These are phyloP conservation scores for Amphibolis antarctica DNA, from an alignment of 106 monocot genomes.

Conservation along the genomic window DNA sequence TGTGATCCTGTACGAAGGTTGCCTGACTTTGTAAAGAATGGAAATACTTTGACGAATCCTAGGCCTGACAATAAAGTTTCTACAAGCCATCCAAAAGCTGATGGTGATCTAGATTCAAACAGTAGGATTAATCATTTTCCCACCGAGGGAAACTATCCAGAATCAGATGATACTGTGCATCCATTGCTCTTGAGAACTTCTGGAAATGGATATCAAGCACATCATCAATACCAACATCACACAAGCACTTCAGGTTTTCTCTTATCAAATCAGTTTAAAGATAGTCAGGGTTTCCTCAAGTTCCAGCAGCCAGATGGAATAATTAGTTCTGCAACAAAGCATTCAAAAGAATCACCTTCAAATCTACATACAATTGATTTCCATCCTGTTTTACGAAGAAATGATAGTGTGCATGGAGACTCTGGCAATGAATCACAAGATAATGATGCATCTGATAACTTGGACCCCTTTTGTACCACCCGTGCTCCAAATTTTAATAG, in stretches of 20 bases:
- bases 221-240: conserved; percentile 20
- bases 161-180: conserved; percentile 65
- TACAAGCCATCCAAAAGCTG: conserved; percentile 7
- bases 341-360: conserved; percentile 13
- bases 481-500: conserved; percentile 3
- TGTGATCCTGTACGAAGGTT: conserved; percentile 5
- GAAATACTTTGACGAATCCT: conserved; percentile 4
- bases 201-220: conserved; percentile 30
- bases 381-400: conserved; percentile 66
- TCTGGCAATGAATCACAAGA: neutral
- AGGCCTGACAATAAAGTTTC: conserved; percentile 12
- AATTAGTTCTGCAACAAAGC: neutral
- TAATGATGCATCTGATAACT: conserved; percentile 5
- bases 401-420: conserved; percentile 12
- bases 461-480: conserved; percentile 6
- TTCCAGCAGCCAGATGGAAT: conserved; percentile 1
- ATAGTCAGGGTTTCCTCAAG: conserved; percentile 4
- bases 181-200: conserved; percentile 57
- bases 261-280: conserved; percentile 10
- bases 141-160: conserved; percentile 34
- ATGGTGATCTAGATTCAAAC: conserved; percentile 9
- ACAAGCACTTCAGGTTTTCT: conserved; percentile 26
- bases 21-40: conserved; percentile 16
- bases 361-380: conserved; percentile 50
- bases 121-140: conserved; percentile 7